Percentiles rank a stretch among this genome's conserved stretches.
phyloP scores from a whole-genome alignment of 2,329 filamentous ascomycete genomes.

The Dactylonectria macrodidyma region DNA sequence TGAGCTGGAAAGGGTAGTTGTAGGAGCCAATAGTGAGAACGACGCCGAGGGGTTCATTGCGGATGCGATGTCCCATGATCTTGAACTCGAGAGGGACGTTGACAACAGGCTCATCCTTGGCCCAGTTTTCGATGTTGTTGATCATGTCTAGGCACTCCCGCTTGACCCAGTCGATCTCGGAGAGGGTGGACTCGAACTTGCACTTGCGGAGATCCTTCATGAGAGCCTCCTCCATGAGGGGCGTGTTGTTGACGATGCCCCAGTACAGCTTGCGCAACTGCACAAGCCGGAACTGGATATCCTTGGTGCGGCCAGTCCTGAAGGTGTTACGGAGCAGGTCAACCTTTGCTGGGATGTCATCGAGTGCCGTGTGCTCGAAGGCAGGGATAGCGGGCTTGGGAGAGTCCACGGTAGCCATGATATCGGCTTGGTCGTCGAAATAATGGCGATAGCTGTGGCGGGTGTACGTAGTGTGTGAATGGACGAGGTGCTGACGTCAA shows the following conservation, averaged over 20 bases:
- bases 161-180: conserved; percentile 84
- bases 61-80: conserved; percentile 80
- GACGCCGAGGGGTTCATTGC: conserved; percentile 89
- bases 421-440: conserved; percentile 5
- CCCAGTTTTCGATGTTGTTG: conserved; percentile 85
- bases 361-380: conserved; percentile 75
- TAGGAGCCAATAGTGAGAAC: conserved; percentile 91
- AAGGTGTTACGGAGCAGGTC: conserved; percentile 78
- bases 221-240: conserved; percentile 81
- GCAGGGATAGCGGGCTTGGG: conserved; percentile 57
- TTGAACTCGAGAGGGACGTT: conserved; percentile 80
- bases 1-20: conserved; percentile 93
- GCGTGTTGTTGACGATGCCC: conserved; percentile 85
- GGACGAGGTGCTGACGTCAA: not conserved
- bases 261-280: conserved; percentile 97
- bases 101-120: conserved; percentile 82
- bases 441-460: conserved; percentile 10
- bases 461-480: conserved; percentile 21
- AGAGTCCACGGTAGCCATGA: conserved; percentile 56
- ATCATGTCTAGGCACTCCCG: conserved; percentile 86
- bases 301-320: conserved; percentile 84
- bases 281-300: conserved; percentile 83
- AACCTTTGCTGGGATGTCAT: conserved; percentile 75
- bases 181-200: conserved; percentile 79
- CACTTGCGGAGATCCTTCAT: conserved; percentile 85